These are phyloP conservation scores for Quercus lobata DNA, from an alignment of 331 rosid species.

Conservation along the genomic window DNA sequence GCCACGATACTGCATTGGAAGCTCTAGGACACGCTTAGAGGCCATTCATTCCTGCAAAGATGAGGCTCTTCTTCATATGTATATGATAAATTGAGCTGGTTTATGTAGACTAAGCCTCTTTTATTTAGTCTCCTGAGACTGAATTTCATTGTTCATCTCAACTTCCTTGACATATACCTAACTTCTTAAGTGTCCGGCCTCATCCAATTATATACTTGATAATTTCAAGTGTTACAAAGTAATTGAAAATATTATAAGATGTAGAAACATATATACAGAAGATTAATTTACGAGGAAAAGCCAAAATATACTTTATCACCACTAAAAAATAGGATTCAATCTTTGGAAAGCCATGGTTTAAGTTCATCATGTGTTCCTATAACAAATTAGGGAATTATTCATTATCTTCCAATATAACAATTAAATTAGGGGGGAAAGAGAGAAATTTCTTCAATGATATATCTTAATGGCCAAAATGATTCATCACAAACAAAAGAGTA, in stretches of 20 bases:
- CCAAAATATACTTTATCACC: too few species aligned
- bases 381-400: too few species aligned
- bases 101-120: slow-evolving; percentile 25
- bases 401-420: too few species aligned
- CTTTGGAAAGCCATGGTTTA: too few species aligned
- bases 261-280: not conserved
- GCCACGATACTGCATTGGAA: slow-evolving; percentile 97
- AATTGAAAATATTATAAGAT: not conserved
- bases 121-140: slow-evolving; percentile 12
- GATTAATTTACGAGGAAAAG: too few species aligned
- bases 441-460: too few species aligned
- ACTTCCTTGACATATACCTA: slow-evolving; percentile 2
- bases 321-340: too few species aligned
- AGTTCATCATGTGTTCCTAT: too few species aligned
- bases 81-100: slow-evolving; percentile 24
- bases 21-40: slow-evolving; percentile 70
- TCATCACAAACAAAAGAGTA: too few species aligned
- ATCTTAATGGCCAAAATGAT: too few species aligned
- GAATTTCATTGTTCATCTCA: slow-evolving; percentile 9
- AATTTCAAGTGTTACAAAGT: not conserved
- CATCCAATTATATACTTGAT: too few species aligned
- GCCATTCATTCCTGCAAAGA: slow-evolving; percentile 56
- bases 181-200: not conserved
- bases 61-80: slow-evolving; percentile 20
- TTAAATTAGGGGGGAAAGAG: too few species aligned